Percentiles rank a stretch among this genome's conserved stretches.
Conservation (phyloP, 2,329 filamentous ascomycete genomes). For the Aspergillus sclerotialis region DNA sequence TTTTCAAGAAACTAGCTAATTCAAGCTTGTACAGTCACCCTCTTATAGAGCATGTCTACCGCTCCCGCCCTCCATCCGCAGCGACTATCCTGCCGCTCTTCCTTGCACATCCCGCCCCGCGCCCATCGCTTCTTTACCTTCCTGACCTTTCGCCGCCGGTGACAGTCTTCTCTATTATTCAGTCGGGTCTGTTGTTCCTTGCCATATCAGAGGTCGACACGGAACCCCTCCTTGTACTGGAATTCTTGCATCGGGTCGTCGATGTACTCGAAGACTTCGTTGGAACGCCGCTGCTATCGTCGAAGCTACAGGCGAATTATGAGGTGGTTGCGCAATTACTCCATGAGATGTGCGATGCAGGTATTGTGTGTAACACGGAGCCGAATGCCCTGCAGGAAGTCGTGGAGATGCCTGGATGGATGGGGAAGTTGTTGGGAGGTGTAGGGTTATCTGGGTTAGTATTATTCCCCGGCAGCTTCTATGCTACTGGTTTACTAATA, state of each 20-base stretch:
- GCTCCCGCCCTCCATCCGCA: conserved; percentile 70
- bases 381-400: conserved; percentile 85
- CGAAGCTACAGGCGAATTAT: conserved; percentile 83
- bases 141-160: conserved; percentile 76
- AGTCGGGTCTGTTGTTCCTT: conserved; percentile 80
- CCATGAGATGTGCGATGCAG: conserved; percentile 93
- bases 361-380: conserved; percentile 82
- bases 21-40: conserved; percentile 55
- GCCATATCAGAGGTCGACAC: conserved; percentile 79
- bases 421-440: conserved; percentile 81
- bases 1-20: conserved; percentile 3
- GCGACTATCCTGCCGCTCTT: conserved; percentile 76
- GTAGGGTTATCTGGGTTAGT: conserved; percentile 71
- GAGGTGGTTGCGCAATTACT: conserved; percentile 90
- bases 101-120: conserved; percentile 70
- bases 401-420: conserved; percentile 83
- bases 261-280: conserved; percentile 94
- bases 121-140: conserved; percentile 81
- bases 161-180: conserved; percentile 78
- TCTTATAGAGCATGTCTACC: conserved; percentile 84
- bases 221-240: conserved; percentile 81
- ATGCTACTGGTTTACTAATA: neutral
- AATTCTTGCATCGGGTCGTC: conserved; percentile 88
- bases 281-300: conserved; percentile 74
- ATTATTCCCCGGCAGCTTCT: neutral